A percentile compares a stretch with the other conserved stretches of the same genome.
These are phyloP conservation scores for Trichosporon sp. DNA, from an alignment of 1,284 basidiomycete genomes.

Conservation along the genomic window DNA sequence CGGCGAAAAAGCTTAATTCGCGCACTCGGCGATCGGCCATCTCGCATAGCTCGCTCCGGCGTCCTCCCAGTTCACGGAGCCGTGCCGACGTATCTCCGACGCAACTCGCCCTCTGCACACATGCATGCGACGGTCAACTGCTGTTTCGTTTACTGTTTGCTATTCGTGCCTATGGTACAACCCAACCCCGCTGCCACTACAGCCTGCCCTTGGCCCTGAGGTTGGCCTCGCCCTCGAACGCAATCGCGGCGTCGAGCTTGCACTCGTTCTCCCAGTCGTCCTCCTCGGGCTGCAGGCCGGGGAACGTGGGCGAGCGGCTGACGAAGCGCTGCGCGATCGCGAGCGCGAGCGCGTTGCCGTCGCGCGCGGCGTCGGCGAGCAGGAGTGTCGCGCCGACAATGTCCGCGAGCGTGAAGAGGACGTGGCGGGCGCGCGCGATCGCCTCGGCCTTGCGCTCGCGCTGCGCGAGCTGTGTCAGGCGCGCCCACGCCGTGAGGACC, in stretches of 20 bases:
- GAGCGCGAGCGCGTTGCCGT: conserved; percentile 12
- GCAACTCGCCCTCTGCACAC: neutral
- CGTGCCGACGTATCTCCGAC: neutral
- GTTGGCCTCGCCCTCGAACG: conserved; percentile 15
- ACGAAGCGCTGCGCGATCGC: conserved; percentile 17
- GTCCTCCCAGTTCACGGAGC: neutral
- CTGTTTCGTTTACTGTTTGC: too few species aligned
- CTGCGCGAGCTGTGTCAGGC: neutral
- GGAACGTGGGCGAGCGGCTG: neutral
- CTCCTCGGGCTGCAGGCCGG: neutral
- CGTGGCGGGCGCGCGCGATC: conserved; percentile 12
- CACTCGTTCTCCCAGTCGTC: conserved; percentile 11
- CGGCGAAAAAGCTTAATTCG: neutral
- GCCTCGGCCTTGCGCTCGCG: conserved; percentile 8
- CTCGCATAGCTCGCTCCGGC: neutral
- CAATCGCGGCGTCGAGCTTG: conserved; percentile 16
- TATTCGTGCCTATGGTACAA: neutral
- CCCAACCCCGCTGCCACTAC: neutral
- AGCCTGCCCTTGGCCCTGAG: conserved; percentile 4
- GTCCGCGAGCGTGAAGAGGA: conserved; percentile 15
- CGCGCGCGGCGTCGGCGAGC: conserved; percentile 15
- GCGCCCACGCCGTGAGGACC: neutral
- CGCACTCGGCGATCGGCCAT: neutral
- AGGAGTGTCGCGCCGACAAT: conserved; percentile 16
- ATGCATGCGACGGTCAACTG: neutral